phyloP scores from a whole-genome alignment of 164 flowering plant species.

The Dillenia turbinata region DNA sequence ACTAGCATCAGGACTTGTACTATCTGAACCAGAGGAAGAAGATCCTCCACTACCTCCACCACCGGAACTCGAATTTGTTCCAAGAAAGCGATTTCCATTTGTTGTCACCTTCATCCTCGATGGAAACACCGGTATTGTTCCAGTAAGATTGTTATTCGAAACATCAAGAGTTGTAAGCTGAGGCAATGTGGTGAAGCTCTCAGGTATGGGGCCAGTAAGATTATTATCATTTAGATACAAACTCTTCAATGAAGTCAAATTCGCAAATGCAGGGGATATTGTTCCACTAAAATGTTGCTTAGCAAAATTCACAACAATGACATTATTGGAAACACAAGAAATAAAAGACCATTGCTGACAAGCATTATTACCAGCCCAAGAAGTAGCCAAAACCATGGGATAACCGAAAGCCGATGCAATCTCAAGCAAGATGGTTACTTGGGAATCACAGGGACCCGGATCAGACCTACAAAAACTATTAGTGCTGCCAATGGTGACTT shows the following conservation, averaged over 20 bases:
- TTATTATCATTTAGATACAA: conserved; percentile 34
- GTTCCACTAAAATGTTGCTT: conserved; percentile 33
- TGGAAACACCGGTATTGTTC: conserved; percentile 31
- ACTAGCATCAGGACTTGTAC: conserved; percentile 5
- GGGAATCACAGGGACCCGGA: conserved; percentile 6
- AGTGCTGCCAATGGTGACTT: conserved; percentile 8
- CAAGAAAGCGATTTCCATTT: conserved; percentile 33
- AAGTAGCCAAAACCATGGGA: conserved; percentile 8
- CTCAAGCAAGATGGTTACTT: conserved; percentile 4
- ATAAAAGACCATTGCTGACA: conserved; percentile 6
- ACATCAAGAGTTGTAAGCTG: conserved; percentile 37
- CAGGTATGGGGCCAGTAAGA: conserved; percentile 40
- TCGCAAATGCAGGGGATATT: conserved; percentile 42
- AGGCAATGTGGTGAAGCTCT: conserved; percentile 22
- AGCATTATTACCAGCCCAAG: conserved; percentile 12
- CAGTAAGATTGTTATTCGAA: conserved; percentile 46
- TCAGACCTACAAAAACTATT: conserved; percentile 17
- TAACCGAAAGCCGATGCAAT: conserved; percentile 7
- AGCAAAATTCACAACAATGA: conserved; percentile 26
- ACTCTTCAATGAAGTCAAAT: conserved; percentile 27
- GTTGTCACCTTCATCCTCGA: conserved; percentile 16
- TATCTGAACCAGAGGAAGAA: conserved; percentile 3
- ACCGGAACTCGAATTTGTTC: conserved; percentile 17
- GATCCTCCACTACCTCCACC: conserved; percentile 18
- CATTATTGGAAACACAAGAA: conserved; percentile 15